These are phyloP conservation scores for Chlorella sp. DNA, from an alignment of 139 green algal genomes.

Conservation along the genomic window DNA sequence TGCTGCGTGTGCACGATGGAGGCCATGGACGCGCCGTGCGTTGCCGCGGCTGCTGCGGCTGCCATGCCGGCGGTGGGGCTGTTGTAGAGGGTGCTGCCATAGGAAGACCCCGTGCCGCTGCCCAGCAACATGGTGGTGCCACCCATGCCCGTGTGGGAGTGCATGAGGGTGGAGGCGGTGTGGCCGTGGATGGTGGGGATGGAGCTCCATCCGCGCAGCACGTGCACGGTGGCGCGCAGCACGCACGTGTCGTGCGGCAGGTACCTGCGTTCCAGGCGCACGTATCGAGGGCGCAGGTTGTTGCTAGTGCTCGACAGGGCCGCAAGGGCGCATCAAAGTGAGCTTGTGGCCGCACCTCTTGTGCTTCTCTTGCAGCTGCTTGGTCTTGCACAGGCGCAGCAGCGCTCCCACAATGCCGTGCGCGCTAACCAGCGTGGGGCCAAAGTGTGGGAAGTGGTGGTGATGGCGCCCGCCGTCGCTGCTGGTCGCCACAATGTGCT, in stretches of 20 bases:
- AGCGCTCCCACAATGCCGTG: conserved; percentile 34
- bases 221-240: conserved; percentile 34
- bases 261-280: conserved; percentile 33
- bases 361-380: conserved; percentile 23
- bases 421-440: conserved; percentile 1
- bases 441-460: background rate
- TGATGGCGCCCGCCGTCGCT: background rate
- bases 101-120: background rate
- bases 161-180: background rate
- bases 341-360: conserved; percentile 13
- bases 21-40: background rate
- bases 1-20: background rate
- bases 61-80: background rate
- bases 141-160: background rate
- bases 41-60: background rate
- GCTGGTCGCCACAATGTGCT: conserved; percentile 17
- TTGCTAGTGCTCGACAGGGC: no score
- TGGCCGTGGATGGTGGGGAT: conserved; percentile 13
- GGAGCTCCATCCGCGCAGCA: conserved; percentile 35
- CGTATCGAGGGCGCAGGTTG: no score
- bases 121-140: background rate
- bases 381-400: conserved; percentile 31
- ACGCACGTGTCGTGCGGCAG: conserved; percentile 27
- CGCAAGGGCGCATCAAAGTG: no score
- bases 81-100: background rate